Evolutionary conservation across 805 yeast species (phyloP).

Genomic region (Cyberlindnera maritima): DNA sequence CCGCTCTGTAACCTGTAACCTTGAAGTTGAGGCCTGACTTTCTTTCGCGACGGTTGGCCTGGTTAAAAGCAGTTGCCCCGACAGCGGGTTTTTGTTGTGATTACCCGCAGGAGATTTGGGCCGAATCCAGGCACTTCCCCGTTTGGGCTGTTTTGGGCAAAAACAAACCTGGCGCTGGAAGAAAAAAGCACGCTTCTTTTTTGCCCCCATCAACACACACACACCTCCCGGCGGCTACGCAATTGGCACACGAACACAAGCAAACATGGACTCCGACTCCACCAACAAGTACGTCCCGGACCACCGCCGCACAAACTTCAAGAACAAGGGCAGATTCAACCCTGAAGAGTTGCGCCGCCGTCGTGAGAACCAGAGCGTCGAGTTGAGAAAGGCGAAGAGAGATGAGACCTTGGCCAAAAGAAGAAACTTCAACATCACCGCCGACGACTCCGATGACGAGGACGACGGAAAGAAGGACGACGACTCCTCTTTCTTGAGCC

Average conservation of each 20-base stretch:
- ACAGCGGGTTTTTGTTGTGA: conserved; percentile 24
- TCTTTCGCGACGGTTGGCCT: neutral
- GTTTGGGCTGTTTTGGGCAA: conserved; percentile 8
- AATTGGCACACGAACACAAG: neutral
- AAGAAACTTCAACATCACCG: conserved; percentile 63
- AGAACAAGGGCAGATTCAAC: conserved; percentile 89
- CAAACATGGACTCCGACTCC: conserved; percentile 67
- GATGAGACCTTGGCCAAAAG: conserved; percentile 94
- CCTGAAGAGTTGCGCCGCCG: conserved; percentile 97
- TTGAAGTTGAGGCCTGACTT: neutral
- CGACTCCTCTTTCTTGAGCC: conserved; percentile 42
- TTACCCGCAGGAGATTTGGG: conserved; percentile 36
- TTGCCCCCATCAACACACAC: neutral
- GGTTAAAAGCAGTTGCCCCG: neutral
- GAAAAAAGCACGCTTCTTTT: neutral
- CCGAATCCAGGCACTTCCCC: conserved; percentile 20
- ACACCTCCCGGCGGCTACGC: neutral
- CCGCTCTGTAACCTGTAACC: neutral
- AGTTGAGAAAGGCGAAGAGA: conserved; percentile 91
- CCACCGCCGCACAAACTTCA: conserved; percentile 94
- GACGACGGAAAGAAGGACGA: conserved; percentile 30
- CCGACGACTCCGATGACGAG: conserved; percentile 54
- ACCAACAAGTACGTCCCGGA: conserved; percentile 90
- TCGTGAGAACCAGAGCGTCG: conserved; percentile 96
- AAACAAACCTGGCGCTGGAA: conserved; percentile 2